phyloP scores from a whole-genome alignment of 768 basidiomycete species.

The Pulveroboletus sp. region DNA sequence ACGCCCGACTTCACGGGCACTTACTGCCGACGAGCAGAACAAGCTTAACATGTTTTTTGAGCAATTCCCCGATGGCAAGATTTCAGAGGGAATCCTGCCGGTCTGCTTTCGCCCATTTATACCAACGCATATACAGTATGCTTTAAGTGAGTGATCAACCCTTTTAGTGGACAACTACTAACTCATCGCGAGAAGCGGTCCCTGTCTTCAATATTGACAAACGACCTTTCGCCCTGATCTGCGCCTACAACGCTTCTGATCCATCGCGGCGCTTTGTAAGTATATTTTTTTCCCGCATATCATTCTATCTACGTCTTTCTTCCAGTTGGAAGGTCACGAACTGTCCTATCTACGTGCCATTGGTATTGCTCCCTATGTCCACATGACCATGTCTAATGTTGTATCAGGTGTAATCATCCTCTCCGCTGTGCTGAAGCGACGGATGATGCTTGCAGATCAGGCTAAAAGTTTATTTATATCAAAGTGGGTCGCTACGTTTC shows the following conservation, averaged over 20 bases:
- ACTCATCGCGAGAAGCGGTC: constrained; percentile 50
- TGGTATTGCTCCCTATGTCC: constrained; percentile 36
- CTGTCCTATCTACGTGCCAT: constrained; percentile 90
- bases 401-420: constrained; percentile 78
- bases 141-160: constrained; percentile 57
- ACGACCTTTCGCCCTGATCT: constrained; percentile 84
- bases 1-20: constrained; percentile 47
- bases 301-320: constrained; percentile 7
- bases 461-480: constrained; percentile 91
- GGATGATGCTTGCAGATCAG: constrained; percentile 93
- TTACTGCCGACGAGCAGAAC: constrained; percentile 68
- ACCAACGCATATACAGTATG: constrained; percentile 79
- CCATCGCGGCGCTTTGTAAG: constrained; percentile 77
- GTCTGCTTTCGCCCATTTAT: constrained; percentile 78
- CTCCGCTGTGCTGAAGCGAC: constrained; percentile 84
- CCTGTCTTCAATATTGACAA: constrained; percentile 93
- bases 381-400: constrained; percentile 1
- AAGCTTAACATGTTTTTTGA: constrained; percentile 73
- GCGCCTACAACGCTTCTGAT: constrained; percentile 84
- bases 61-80: constrained; percentile 78
- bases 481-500: constrained; percentile 47
- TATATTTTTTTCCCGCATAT: not conserved
- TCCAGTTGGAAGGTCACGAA: constrained; percentile 81
- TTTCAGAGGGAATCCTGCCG: constrained; percentile 84
- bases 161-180: not conserved